phyloP scores from a whole-genome alignment of 2,329 filamentous ascomycete genomes.

The Arachnopeziza araneosa region DNA sequence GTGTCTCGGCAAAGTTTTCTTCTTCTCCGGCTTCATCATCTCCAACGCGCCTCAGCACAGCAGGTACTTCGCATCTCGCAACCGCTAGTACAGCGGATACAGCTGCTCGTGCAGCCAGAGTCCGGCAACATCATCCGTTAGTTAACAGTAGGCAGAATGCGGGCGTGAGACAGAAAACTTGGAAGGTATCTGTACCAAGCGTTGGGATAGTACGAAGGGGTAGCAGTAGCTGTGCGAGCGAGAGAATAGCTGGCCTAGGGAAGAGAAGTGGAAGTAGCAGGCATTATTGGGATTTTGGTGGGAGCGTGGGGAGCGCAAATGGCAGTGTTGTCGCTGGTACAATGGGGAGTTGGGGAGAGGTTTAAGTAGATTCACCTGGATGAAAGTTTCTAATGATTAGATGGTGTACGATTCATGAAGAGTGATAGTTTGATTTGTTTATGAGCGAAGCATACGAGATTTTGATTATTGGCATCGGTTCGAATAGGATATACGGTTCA shows the following conservation, averaged over 20 bases:
- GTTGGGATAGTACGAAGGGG: constrained; percentile 37
- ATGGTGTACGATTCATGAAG: background rate
- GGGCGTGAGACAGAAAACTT: constrained; percentile 46
- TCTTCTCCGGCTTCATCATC: constrained; percentile 34
- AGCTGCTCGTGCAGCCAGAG: constrained; percentile 73
- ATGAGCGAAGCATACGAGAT: background rate
- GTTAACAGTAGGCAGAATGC: constrained; percentile 46
- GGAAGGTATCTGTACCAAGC: constrained; percentile 47
- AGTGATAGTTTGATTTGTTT: background rate
- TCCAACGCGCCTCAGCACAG: constrained; percentile 25
- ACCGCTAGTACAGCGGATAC: constrained; percentile 54
- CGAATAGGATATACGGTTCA: background rate
- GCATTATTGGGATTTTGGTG: constrained; percentile 88
- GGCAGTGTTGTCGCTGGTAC: constrained; percentile 65
- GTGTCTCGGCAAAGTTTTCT: constrained; percentile 53
- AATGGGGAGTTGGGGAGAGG: constrained; percentile 76
- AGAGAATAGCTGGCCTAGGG: constrained; percentile 69
- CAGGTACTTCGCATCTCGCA: constrained; percentile 42
- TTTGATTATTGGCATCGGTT: background rate
- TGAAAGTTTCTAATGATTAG: background rate
- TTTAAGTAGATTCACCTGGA: constrained; percentile 37
- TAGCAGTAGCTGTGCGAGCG: constrained; percentile 74
- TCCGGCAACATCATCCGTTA: constrained; percentile 84
- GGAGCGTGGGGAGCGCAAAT: constrained; percentile 57
- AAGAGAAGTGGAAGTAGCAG: constrained; percentile 60